These are phyloP conservation scores for Suillus luteus DNA, from an alignment of 768 basidiomycete species.

Conservation along the genomic window DNA sequence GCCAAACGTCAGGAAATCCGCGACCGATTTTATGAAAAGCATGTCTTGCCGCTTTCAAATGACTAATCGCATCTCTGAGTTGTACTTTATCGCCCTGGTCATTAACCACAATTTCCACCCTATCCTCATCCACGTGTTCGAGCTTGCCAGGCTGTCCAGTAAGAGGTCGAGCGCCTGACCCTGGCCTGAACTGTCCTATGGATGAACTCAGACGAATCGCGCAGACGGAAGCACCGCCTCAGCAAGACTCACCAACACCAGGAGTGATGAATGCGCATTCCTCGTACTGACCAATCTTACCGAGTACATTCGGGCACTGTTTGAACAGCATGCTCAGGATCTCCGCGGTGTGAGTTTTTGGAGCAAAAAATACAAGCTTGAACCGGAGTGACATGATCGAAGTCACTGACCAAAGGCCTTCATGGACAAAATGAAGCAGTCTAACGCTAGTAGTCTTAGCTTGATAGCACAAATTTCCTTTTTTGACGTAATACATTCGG, in stretches of 20 bases:
- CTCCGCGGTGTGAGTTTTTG: slow-evolving; percentile 40
- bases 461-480: slow-evolving; percentile 23
- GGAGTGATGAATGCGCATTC: slow-evolving; percentile 55
- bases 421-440: neutral
- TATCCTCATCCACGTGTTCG: slow-evolving; percentile 53
- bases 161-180: slow-evolving; percentile 43
- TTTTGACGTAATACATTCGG: neutral
- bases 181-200: slow-evolving; percentile 50
- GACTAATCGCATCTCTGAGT: slow-evolving; percentile 42
- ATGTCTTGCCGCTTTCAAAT: slow-evolving; percentile 47
- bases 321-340: slow-evolving; percentile 49
- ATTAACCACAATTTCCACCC: slow-evolving; percentile 53
- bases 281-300: slow-evolving; percentile 55
- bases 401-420: slow-evolving; percentile 22
- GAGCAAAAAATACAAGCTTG: slow-evolving; percentile 58
- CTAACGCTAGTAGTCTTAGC: neutral
- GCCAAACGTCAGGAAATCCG: slow-evolving; percentile 1
- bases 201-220: neutral
- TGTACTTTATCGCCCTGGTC: slow-evolving; percentile 38
- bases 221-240: neutral
- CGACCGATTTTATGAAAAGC: slow-evolving; percentile 9
- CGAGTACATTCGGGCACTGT: slow-evolving; percentile 45
- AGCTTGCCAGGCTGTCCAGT: slow-evolving; percentile 46
- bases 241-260: slow-evolving; percentile 48
- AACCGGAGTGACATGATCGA: slow-evolving; percentile 30